phyloP scores from a whole-genome alignment of 2,329 filamentous ascomycete genomes.

The Aspergillus hortae region DNA sequence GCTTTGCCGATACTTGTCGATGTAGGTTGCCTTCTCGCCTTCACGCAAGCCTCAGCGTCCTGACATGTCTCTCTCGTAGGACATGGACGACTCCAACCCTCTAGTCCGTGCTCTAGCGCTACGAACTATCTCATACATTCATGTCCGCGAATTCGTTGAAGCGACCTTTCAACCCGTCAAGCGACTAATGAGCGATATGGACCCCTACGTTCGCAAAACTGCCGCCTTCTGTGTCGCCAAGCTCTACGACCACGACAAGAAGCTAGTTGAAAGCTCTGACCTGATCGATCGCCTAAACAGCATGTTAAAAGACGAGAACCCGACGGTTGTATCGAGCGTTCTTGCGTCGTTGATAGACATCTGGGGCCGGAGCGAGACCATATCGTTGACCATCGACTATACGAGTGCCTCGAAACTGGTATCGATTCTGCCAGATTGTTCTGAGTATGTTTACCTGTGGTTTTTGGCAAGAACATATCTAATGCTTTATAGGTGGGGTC shows the following conservation, averaged over 20 bases:
- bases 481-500: constrained; percentile 71
- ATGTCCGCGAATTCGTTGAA: constrained; percentile 93
- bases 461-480: constrained; percentile 3
- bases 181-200: constrained; percentile 74
- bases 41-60: neutral
- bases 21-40: constrained; percentile 45
- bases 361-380: constrained; percentile 95
- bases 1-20: constrained; percentile 82
- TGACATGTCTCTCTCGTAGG: constrained; percentile 48
- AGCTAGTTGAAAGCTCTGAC: constrained; percentile 84
- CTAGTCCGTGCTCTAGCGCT: constrained; percentile 87
- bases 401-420: constrained; percentile 97
- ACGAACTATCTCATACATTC: constrained; percentile 94
- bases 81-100: constrained; percentile 91
- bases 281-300: constrained; percentile 87
- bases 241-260: constrained; percentile 91
- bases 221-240: constrained; percentile 96
- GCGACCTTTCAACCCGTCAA: constrained; percentile 82
- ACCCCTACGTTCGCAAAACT: constrained; percentile 97
- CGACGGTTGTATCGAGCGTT: constrained; percentile 93
- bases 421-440: constrained; percentile 92
- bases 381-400: constrained; percentile 98
- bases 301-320: constrained; percentile 91
- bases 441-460: constrained; percentile 64
- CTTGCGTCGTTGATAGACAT: constrained; percentile 92